Evolutionary conservation across 176 grass and related monocot species (phyloP), one percentile per base, ranked within the genome.

Genomic region (Metroxylon sagu): DNA sequence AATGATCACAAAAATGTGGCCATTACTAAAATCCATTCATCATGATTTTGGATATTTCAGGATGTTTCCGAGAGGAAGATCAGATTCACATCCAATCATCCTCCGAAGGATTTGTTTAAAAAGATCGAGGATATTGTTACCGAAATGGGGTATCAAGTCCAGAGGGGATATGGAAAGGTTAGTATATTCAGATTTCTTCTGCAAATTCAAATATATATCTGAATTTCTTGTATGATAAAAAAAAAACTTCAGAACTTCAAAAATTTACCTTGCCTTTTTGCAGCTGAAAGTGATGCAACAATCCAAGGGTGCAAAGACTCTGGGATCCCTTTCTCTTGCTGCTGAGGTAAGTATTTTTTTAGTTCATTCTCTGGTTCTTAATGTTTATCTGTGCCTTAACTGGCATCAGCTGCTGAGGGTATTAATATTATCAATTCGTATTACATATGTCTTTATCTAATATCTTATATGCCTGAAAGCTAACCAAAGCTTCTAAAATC

Each of bases 61-160:
- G 26, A 14, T 17, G 12, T 16, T 66, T 53, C 29, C 12, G 6
- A 50, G 26, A 63, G 93, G 59, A 98, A 79, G 55, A 57, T 85
- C 59, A 88, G 79, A 88, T 98, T 98, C 79, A 85, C 82, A 50
- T 92, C 88, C 14, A 80, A 81, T n/a, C 54, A 81, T 74, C 82
- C 88, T 50, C 87, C 94, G 19, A 66, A 53, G 30, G 89, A 81
- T 80, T 71, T 98, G 72, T 98, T 81, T 62, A 79, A 93, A 58
- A 98, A 84, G 79, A 85, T 93, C 25, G 88, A 83, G 68, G 73
- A 50, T 54, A 89, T 81, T 54, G 82, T 61, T 67, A 78, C 79
- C 78, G 57, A 71, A 66, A 85, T 92, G 85, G 87, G 81, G 26
- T 85, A 92, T 64, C 76, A 92, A 59, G 82, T 85, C 53, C 74